Evolutionary conservation across 2,329 filamentous ascomycete species (phyloP).

Genomic region (Cladosporium sp.): DNA sequence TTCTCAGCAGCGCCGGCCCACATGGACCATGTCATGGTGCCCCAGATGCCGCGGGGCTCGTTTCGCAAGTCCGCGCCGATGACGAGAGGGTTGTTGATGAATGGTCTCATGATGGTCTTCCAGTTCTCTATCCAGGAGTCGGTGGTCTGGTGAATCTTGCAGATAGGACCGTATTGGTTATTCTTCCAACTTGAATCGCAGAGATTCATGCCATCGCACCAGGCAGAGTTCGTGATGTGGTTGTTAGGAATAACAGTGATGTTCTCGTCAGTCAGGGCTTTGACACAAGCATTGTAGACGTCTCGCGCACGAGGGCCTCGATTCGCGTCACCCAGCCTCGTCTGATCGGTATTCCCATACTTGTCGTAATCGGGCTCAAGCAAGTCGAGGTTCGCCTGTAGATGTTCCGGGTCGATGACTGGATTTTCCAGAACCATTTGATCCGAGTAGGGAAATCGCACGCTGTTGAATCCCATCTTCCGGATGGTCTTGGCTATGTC

Average conservation of each 20-base stretch:
- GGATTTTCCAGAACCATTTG: slow-evolving; percentile 63
- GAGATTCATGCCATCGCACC: slow-evolving; percentile 66
- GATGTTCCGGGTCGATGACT: slow-evolving; percentile 45
- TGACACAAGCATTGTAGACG: slow-evolving; percentile 56
- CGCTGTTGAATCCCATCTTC: slow-evolving; percentile 64
- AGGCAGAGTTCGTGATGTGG: slow-evolving; percentile 65
- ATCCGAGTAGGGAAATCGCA: slow-evolving; percentile 64
- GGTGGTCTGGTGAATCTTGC: slow-evolving; percentile 59
- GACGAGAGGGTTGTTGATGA: slow-evolving; percentile 57
- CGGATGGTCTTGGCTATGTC: slow-evolving; percentile 59
- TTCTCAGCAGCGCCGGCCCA: slow-evolving; percentile 63
- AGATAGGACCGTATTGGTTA: slow-evolving; percentile 57
- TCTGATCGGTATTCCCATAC: slow-evolving; percentile 7
- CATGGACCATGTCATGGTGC: slow-evolving; percentile 61
- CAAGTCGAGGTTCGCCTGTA: slow-evolving; percentile 59
- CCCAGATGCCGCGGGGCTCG: slow-evolving; percentile 65
- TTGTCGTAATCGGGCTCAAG: slow-evolving; percentile 27
- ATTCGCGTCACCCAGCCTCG: slow-evolving; percentile 12
- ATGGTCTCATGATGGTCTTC: slow-evolving; percentile 59
- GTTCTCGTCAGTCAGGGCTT: slow-evolving; percentile 57
- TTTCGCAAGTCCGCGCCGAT: slow-evolving; percentile 65
- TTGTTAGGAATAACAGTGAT: slow-evolving; percentile 66
- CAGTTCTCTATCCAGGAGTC: slow-evolving; percentile 63
- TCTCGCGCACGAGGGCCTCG: slow-evolving; percentile 54
- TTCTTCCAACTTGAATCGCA: slow-evolving; percentile 67